A percentile compares a stretch with the other conserved stretches of the same genome.
These are phyloP conservation scores for Berberis vulgaris DNA, from an alignment of 164 flowering plant genomes.

Conservation along the genomic window DNA sequence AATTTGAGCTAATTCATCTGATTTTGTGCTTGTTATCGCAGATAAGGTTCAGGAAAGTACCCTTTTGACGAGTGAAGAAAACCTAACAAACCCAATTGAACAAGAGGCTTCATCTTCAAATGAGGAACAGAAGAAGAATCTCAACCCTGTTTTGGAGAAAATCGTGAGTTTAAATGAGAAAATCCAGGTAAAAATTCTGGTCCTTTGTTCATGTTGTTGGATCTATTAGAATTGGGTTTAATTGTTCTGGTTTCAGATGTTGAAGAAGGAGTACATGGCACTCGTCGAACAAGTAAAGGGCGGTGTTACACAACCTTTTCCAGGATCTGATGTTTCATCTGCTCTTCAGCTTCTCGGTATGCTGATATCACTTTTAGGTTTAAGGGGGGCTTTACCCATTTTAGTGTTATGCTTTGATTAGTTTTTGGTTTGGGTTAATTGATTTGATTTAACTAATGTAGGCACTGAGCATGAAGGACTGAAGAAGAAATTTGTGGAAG, in stretches of 20 bases:
- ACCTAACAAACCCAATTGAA: background rate
- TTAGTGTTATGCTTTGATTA: background rate
- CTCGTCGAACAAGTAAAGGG: slow-evolving; percentile 46
- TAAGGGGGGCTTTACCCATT: background rate
- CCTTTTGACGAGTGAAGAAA: slow-evolving; percentile 15
- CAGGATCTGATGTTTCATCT: slow-evolving; percentile 30
- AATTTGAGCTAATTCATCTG: slow-evolving; percentile 3
- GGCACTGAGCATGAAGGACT: slow-evolving; percentile 35
- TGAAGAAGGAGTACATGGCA: slow-evolving; percentile 41
- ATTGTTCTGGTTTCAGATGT: slow-evolving; percentile 26
- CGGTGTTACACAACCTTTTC: slow-evolving; percentile 24
- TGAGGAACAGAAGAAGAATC: slow-evolving; percentile 23
- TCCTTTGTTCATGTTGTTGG: background rate
- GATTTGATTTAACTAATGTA: slow-evolving; percentile 7
- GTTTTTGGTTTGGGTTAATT: background rate
- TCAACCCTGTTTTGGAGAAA: slow-evolving; percentile 32
- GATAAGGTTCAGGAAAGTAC: slow-evolving; percentile 17
- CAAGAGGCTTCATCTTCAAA: background rate
- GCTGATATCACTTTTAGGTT: slow-evolving; percentile 5
- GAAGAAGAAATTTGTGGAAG: slow-evolving; percentile 53
- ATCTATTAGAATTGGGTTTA: background rate
- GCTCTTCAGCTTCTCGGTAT: slow-evolving; percentile 47
- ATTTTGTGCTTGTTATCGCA: background rate
- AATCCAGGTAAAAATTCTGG: slow-evolving; percentile 32
- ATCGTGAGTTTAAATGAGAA: slow-evolving; percentile 31